phyloP scores from a whole-genome alignment of 352 stramenopile species.

The Phytophthora citrophthora region DNA sequence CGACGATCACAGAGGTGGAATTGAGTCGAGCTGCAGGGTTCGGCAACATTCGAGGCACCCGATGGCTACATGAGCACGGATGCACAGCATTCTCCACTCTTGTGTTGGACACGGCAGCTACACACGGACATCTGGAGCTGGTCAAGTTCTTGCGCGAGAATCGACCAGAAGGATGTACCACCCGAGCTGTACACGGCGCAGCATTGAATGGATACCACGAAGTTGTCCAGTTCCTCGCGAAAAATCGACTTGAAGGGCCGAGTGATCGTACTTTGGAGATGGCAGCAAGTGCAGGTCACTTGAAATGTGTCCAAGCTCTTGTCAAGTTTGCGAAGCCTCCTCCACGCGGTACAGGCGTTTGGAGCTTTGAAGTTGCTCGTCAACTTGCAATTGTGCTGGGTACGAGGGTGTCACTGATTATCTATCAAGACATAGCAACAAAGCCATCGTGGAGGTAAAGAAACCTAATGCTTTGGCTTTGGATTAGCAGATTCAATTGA shows the following conservation, averaged over 20 bases:
- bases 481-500: too few relatives aligned
- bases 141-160: conserved; percentile 32
- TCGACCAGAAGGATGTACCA: conserved; percentile 32
- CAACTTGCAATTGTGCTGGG: conserved; percentile 2
- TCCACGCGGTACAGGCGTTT: conserved; percentile 14
- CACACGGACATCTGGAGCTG: conserved; percentile 29
- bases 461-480: too few relatives aligned
- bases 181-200: conserved; percentile 31
- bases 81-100: conserved; percentile 22
- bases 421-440: too few relatives aligned
- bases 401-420: too few relatives aligned
- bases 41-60: conserved; percentile 29
- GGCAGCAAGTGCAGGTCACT: conserved; percentile 22
- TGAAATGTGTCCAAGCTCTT: conserved; percentile 28
- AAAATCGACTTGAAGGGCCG: conserved; percentile 25
- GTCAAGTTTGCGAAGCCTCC: conserved; percentile 14
- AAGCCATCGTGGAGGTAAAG: too few relatives aligned
- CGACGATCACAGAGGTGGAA: too few relatives aligned
- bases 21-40: conserved; percentile 31
- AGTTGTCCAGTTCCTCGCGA: conserved; percentile 26
- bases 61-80: conserved; percentile 30
- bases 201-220: conserved; percentile 33
- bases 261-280: conserved; percentile 19
- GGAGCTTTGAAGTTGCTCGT: conserved; percentile 19
- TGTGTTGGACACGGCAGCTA: conserved; percentile 40